These are phyloP conservation scores for Exserohilum turcica DNA, from an alignment of 2,329 filamentous ascomycete genomes.

Conservation along the genomic window DNA sequence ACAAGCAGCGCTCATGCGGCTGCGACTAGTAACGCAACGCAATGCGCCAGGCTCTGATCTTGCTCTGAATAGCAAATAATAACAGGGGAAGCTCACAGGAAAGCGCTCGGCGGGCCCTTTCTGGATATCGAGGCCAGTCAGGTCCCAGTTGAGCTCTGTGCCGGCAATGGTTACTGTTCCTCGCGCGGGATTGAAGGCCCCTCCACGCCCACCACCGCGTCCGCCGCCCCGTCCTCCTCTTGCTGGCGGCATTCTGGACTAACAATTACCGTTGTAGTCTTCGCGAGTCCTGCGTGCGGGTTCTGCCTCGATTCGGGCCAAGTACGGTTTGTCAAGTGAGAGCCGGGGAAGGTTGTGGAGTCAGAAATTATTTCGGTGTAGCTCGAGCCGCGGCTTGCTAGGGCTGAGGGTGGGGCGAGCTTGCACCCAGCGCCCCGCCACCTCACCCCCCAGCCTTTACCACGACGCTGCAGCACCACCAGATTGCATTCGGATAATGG, in stretches of 20 bases:
- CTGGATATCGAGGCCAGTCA: slow-evolving; percentile 48
- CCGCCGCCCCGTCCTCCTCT: slow-evolving; percentile 43
- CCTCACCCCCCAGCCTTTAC: slow-evolving; percentile 1
- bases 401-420: slow-evolving; percentile 27
- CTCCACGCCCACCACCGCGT: slow-evolving; percentile 37
- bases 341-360: slow-evolving; percentile 13
- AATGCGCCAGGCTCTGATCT: neutral
- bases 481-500: neutral
- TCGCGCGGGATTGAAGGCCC: slow-evolving; percentile 37
- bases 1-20: slow-evolving; percentile 11
- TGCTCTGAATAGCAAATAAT: neutral
- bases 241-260: slow-evolving; percentile 27
- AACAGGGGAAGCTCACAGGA: slow-evolving; percentile 39
- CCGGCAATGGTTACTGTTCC: slow-evolving; percentile 50
- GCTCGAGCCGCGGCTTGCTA: slow-evolving; percentile 19
- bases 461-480: neutral
- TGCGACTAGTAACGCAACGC: slow-evolving; percentile 4
- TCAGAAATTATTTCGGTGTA: slow-evolving; percentile 26
- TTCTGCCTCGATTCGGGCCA: neutral
- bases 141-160: slow-evolving; percentile 51
- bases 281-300: neutral
- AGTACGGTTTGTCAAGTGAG: slow-evolving; percentile 1
- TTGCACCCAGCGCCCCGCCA: slow-evolving; percentile 14
- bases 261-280: neutral
- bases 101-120: slow-evolving; percentile 50